Evolutionary conservation across 495 filamentous ascomycete genomes (phyloP).

Genomic region (Annulohypoxylon stygium): DNA sequence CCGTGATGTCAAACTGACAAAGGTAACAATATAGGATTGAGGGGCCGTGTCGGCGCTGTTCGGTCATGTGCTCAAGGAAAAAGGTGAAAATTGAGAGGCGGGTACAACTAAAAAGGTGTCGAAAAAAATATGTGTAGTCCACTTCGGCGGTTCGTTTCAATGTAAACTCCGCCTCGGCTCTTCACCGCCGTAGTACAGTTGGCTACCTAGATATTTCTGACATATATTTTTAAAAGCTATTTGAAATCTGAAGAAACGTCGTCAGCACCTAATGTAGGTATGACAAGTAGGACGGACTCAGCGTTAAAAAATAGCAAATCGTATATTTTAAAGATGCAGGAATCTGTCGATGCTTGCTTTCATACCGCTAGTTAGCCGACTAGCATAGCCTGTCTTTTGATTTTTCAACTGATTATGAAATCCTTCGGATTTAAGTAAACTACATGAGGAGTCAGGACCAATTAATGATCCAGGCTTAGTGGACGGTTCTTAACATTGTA

Average conservation of each 20-base stretch:
- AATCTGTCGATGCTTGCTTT: constrained; percentile 25
- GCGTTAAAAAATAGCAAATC: constrained; percentile 20
- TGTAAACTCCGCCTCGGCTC: constrained; percentile 24
- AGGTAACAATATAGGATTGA: constrained; percentile 2
- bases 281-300: neutral
- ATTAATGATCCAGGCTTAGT: neutral
- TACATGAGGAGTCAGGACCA: neutral
- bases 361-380: constrained; percentile 38
- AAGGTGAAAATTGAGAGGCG: constrained; percentile 17
- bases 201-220: neutral
- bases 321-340: constrained; percentile 16
- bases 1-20: constrained; percentile 7
- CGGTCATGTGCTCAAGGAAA: constrained; percentile 28
- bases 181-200: constrained; percentile 31
- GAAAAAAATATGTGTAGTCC: constrained; percentile 9
- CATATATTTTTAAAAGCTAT: neutral
- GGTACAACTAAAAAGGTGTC: constrained; percentile 11
- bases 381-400: constrained; percentile 23
- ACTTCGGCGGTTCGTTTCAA: constrained; percentile 7
- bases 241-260: constrained; percentile 1
- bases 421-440: constrained; percentile 14
- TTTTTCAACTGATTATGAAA: constrained; percentile 12
- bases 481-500: neutral
- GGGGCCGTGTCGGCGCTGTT: constrained; percentile 14
- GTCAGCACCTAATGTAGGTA: constrained; percentile 25